phyloP scores from a whole-genome alignment of 176 grass and related monocot genomes.

The Puccinellia tenuiflora region DNA sequence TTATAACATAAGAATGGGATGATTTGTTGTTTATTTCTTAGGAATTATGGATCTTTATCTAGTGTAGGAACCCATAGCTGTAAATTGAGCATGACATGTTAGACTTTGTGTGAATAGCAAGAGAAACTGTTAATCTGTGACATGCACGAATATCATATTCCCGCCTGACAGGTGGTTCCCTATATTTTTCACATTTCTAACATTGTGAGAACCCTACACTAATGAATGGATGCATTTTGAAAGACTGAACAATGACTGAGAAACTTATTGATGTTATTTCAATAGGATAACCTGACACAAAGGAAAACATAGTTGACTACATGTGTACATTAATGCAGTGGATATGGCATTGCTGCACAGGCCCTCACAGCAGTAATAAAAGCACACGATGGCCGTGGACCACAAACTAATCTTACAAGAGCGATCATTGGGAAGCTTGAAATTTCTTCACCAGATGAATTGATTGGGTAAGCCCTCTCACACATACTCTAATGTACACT shows the following conservation, averaged over 20 bases:
- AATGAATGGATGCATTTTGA: conserved; percentile 1
- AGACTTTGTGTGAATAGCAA: background rate
- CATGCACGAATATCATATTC: background rate
- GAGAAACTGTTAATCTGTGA: background rate
- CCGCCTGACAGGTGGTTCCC: background rate
- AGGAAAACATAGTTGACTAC: conserved; percentile 34
- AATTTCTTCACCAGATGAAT: conserved; percentile 92
- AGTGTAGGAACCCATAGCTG: too few species aligned
- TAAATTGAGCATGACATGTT: background rate
- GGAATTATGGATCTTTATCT: background rate
- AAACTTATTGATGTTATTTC: conserved; percentile 11
- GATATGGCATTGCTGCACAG: conserved; percentile 99
- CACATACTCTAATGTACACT: background rate
- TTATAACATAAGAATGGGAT: conserved; percentile 7
- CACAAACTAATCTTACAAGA: conserved; percentile 71
- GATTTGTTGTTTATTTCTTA: background rate
- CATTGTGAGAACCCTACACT: conserved; percentile 11
- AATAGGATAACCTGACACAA: conserved; percentile 28
- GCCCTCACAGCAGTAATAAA: conserved; percentile 87
- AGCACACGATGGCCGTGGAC: conserved; percentile 85
- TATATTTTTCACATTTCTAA: background rate
- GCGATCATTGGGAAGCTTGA: conserved; percentile 65
- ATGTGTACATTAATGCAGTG: conserved; percentile 79
- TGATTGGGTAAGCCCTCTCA: conserved; percentile 74
- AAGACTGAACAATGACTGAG: conserved; percentile 1